phyloP scores from a whole-genome alignment of 331 rosid species.

The Stylosanthes scabra region DNA sequence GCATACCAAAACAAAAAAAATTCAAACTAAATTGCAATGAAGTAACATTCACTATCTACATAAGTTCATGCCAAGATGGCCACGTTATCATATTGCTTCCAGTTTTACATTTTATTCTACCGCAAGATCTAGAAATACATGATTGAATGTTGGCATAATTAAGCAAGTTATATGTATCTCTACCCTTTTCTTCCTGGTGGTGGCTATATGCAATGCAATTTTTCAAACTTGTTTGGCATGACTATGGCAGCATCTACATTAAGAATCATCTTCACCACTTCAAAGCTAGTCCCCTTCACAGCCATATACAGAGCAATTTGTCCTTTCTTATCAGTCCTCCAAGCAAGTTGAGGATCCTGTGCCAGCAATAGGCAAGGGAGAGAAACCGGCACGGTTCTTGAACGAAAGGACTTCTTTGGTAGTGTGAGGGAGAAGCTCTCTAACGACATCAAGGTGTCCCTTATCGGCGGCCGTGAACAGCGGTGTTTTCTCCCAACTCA shows the following conservation, averaged over 20 bases:
- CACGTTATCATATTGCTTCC: too few species aligned
- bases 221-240: constrained; percentile 84
- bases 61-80: constrained; percentile 3
- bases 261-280: constrained; percentile 79
- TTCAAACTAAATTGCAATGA: too few species aligned
- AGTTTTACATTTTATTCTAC: too few species aligned
- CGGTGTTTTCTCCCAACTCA: constrained; percentile 85
- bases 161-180: constrained; percentile 53
- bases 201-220: constrained; percentile 91
- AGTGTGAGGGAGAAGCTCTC: constrained; percentile 62
- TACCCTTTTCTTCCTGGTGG: constrained; percentile 81
- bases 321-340: constrained; percentile 86
- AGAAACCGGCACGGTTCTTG: constrained; percentile 75
- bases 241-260: constrained; percentile 66
- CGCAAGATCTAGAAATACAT: too few species aligned
- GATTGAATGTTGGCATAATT: too few species aligned
- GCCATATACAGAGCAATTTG: constrained; percentile 94
- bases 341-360: constrained; percentile 73
- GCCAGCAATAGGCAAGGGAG: constrained; percentile 66
- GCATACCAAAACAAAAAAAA: too few species aligned
- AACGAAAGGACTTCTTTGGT: constrained; percentile 52
- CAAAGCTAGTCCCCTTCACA: constrained; percentile 76
- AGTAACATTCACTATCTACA: constrained; percentile 85
- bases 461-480: constrained; percentile 75
- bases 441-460: constrained; percentile 65